A percentile compares a stretch with the other conserved stretches of the same genome.
phyloP scores from a whole-genome alignment of 371 early-diverging fungal genomes.

The Mortierella sp. region DNA sequence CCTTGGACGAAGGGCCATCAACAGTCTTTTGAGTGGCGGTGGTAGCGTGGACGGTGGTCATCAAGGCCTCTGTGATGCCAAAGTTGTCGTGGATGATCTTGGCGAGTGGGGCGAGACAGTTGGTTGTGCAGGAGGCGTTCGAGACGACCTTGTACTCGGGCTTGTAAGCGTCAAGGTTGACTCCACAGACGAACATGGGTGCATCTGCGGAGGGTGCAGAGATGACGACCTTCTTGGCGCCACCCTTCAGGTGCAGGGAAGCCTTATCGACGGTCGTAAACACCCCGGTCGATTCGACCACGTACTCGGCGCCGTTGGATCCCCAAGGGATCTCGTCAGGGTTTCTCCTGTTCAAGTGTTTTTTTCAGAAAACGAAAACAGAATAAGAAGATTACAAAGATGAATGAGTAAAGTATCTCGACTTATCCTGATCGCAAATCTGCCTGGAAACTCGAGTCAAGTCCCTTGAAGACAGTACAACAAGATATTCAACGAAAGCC shows the following conservation, averaged over 20 bases:
- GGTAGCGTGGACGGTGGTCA: slow-evolving; percentile 99
- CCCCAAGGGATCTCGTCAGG: slow-evolving; percentile 97
- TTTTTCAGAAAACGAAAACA: slow-evolving; percentile 6
- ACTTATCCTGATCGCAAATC: too few relatives aligned
- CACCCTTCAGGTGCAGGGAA: slow-evolving; percentile 89
- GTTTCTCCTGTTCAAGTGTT: slow-evolving; percentile 61
- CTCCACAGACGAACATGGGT: slow-evolving; percentile 92
- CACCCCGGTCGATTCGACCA: slow-evolving; percentile 99
- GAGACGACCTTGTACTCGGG: slow-evolving; percentile 89
- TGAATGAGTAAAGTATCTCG: too few relatives aligned
- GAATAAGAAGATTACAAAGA: not conserved
- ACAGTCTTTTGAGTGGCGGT: slow-evolving; percentile 99
- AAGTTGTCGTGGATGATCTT: slow-evolving; percentile 98
- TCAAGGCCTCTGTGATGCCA: slow-evolving; percentile 86
- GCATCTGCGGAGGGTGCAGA: slow-evolving; percentile 96
- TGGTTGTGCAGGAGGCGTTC: slow-evolving; percentile 99
- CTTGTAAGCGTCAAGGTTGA: slow-evolving; percentile 95
- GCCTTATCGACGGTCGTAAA: slow-evolving; percentile 96
- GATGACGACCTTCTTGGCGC: slow-evolving; percentile 98
- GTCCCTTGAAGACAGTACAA: not conserved
- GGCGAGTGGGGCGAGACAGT: slow-evolving; percentile 99
- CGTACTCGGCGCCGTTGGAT: slow-evolving; percentile 87
- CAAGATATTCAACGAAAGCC: not conserved
- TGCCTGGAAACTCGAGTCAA: too few relatives aligned
- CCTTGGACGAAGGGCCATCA: slow-evolving; percentile 98